Percentiles rank a stretch among this genome's conserved stretches.
These are phyloP conservation scores for Mortierella sp. DNA, from an alignment of 371 early-diverging fungal species.

Conservation along the genomic window DNA sequence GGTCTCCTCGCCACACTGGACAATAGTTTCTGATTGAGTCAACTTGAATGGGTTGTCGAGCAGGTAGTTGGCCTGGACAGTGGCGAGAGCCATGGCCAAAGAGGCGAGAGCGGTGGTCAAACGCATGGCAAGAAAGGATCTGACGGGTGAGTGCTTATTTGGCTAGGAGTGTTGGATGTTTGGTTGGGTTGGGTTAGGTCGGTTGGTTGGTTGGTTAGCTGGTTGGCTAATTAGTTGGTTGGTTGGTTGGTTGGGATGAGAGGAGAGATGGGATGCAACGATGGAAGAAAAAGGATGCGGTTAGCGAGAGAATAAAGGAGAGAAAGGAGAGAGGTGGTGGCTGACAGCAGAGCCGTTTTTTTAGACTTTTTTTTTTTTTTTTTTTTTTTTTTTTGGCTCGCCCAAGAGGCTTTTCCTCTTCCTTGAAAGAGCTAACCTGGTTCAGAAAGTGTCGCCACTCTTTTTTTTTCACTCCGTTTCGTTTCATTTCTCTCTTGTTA, in stretches of 20 bases:
- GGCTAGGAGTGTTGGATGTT: not conserved
- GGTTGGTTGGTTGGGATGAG: not conserved
- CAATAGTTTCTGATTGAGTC: slow-evolving; percentile 15
- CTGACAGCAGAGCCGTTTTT: too few relatives aligned
- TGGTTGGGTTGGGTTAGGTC: not conserved
- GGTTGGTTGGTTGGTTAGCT: not conserved
- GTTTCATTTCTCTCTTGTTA: too few relatives aligned
- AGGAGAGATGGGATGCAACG: slow-evolving; percentile 1
- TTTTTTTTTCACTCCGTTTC: too few relatives aligned
- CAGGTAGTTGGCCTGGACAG: slow-evolving; percentile 12
- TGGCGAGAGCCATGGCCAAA: slow-evolving; percentile 35
- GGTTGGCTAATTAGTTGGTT: not conserved
- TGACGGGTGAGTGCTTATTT: not conserved
- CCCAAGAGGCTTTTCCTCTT: too few relatives aligned
- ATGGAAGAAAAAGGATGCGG: not conserved
- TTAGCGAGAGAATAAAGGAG: not conserved
- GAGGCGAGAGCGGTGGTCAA: slow-evolving; percentile 29
- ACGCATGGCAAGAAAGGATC: slow-evolving; percentile 21
- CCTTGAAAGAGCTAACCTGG: too few relatives aligned
- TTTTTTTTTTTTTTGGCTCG: too few relatives aligned
- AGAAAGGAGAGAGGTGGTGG: too few relatives aligned
- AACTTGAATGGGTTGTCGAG: slow-evolving; percentile 12
- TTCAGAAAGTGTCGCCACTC: too few relatives aligned
- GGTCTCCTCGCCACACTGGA: slow-evolving; percentile 24
- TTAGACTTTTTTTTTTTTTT: too few relatives aligned